phyloP scores from a whole-genome alignment of 371 early-diverging fungal species.

The Paraphysoderma sedebokerense region DNA sequence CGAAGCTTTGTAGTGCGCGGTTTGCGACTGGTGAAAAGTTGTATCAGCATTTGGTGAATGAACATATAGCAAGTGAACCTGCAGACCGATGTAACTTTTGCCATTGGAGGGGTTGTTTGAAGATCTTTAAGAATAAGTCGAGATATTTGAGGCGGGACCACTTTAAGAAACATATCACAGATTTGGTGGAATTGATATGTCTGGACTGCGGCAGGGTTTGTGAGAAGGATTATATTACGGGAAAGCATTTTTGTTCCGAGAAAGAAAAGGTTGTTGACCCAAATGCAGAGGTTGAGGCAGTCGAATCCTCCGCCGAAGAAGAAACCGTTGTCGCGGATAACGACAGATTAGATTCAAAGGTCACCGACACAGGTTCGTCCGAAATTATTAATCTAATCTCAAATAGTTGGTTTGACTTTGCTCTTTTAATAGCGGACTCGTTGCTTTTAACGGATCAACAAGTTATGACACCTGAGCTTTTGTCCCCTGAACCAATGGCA shows the following conservation, averaged over 20 bases:
- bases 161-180: background rate
- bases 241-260: background rate
- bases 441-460: no score
- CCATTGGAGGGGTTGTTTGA: conserved; percentile 2
- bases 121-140: background rate
- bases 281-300: no score
- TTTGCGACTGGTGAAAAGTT: background rate
- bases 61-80: background rate
- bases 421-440: no score
- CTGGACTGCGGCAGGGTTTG: background rate
- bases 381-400: no score
- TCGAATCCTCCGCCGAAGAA: no score
- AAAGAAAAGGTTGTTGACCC: no score
- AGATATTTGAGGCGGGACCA: background rate
- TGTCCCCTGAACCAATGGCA: no score
- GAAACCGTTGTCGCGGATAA: no score
- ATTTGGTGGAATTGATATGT: background rate
- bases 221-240: background rate
- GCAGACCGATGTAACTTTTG: background rate
- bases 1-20: background rate
- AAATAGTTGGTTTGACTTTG: no score
- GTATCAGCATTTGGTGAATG: conserved; percentile 1
- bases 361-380: no score
- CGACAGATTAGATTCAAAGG: no score
- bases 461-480: no score